Conservation (phyloP, 2,329 filamentous ascomycete genomes). For the Epicoccum sorghinum region DNA sequence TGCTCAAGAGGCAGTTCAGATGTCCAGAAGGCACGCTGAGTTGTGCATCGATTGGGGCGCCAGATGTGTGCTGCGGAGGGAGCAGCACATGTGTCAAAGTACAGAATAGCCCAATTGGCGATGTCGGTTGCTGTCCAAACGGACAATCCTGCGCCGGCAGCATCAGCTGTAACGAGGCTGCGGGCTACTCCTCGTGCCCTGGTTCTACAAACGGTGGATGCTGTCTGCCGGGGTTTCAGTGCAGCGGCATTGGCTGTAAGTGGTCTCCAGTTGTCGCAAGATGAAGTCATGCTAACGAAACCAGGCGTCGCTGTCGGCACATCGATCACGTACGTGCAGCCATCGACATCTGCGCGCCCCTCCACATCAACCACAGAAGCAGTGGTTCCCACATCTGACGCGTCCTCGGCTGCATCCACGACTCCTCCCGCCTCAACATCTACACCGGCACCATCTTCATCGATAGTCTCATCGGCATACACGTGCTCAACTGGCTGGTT, state of each 20-base stretch:
- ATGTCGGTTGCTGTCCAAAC: conserved; percentile 75
- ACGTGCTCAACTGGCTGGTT: conserved; percentile 54
- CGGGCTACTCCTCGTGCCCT: conserved; percentile 69
- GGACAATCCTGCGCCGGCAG: conserved; percentile 68
- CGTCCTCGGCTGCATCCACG: conserved; percentile 24
- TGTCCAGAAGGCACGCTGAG: conserved; percentile 71
- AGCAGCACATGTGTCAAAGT: conserved; percentile 66
- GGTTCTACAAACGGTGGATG: conserved; percentile 73
- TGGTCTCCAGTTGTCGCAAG: background rate
- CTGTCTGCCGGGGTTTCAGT: conserved; percentile 74
- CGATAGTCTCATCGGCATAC: conserved; percentile 39
- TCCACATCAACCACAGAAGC: conserved; percentile 49
- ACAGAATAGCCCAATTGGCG: conserved; percentile 63
- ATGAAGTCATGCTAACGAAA: background rate
- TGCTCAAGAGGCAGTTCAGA: conserved; percentile 63
- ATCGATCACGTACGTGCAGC: conserved; percentile 39
- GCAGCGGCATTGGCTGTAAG: conserved; percentile 73
- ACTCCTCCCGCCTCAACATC: conserved; percentile 18
- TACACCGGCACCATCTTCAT: conserved; percentile 17
- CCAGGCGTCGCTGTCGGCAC: conserved; percentile 40
- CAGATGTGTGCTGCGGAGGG: conserved; percentile 75
- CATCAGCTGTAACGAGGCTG: conserved; percentile 65
- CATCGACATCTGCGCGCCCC: conserved; percentile 35
- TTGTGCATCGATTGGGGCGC: conserved; percentile 68
- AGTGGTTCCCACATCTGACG: conserved; percentile 16